Evolutionary conservation across 1,139 yeast species (phyloP).

Genomic region (Hyphopichia pseudoburtonii): DNA sequence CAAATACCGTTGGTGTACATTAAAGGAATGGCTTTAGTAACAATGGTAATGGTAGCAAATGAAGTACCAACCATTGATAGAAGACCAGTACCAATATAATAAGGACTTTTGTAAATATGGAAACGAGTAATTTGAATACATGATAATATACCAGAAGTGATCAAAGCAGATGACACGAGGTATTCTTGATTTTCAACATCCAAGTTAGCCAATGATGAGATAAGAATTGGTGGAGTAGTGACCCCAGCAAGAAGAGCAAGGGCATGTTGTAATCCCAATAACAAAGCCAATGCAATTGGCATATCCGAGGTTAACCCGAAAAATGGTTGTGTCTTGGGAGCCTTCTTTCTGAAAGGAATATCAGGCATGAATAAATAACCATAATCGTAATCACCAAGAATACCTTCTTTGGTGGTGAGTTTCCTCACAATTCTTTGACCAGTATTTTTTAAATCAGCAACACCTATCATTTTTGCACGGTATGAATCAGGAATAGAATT

Average conservation of each 20-base stretch:
- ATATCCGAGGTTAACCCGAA: slow-evolving; percentile 76
- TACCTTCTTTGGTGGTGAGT: slow-evolving; percentile 70
- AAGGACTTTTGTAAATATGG: slow-evolving; percentile 68
- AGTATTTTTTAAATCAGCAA: slow-evolving; percentile 13
- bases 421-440: slow-evolving; percentile 34
- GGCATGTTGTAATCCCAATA: slow-evolving; percentile 84
- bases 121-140: slow-evolving; percentile 78
- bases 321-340: slow-evolving; percentile 66
- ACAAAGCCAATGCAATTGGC: slow-evolving; percentile 72
- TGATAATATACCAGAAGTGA: slow-evolving; percentile 74
- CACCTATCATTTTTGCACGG: slow-evolving; percentile 8
- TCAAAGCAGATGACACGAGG: slow-evolving; percentile 74
- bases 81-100: slow-evolving; percentile 82
- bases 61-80: slow-evolving; percentile 88
- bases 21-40: slow-evolving; percentile 69
- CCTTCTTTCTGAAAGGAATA: slow-evolving; percentile 60
- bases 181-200: slow-evolving; percentile 54
- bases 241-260: slow-evolving; percentile 91
- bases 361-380: slow-evolving; percentile 73
- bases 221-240: slow-evolving; percentile 79
- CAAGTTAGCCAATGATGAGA: slow-evolving; percentile 61
- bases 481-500: background rate
- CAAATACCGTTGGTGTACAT: slow-evolving; percentile 78
- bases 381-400: slow-evolving; percentile 83
- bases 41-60: slow-evolving; percentile 83